Conservation (phyloP, 2,329 filamentous ascomycete species). For the Xylariaceae sp. region DNA sequence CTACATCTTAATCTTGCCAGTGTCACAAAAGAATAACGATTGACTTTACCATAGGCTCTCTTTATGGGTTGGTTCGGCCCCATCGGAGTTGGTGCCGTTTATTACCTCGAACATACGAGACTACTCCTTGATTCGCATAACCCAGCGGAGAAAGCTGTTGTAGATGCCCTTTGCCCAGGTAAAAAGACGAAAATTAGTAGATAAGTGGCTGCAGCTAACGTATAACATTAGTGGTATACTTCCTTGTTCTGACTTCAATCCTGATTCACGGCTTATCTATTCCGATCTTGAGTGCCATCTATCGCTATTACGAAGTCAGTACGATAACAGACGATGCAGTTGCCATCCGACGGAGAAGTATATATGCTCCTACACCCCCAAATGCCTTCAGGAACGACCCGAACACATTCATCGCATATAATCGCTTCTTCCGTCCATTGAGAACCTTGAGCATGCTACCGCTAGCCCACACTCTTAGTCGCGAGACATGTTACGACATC, state of each 20-base stretch:
- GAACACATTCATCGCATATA: constrained; percentile 42
- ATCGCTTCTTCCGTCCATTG: constrained; percentile 42
- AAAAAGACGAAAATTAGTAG: not conserved
- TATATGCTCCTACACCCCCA: constrained; percentile 33
- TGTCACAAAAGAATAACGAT: no score
- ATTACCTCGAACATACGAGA: constrained; percentile 58
- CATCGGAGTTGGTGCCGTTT: constrained; percentile 72
- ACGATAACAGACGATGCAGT: constrained; percentile 42
- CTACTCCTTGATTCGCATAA: constrained; percentile 33
- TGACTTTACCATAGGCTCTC: constrained; percentile 34
- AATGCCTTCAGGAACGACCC: constrained; percentile 38
- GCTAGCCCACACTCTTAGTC: constrained; percentile 5
- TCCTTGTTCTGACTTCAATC: constrained; percentile 40
- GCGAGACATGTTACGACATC: constrained; percentile 1
- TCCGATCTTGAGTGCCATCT: constrained; percentile 38
- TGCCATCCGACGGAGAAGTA: constrained; percentile 35
- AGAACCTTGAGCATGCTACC: constrained; percentile 11
- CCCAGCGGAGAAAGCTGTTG: constrained; percentile 26
- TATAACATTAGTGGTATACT: constrained; percentile 35
- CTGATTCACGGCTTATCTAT: constrained; percentile 47
- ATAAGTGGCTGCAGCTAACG: not conserved
- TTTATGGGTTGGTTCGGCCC: constrained; percentile 70
- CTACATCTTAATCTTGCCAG: no score
- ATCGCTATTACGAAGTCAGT: constrained; percentile 35
- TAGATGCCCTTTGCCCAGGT: constrained; percentile 35